Base-by-base conservation (phyloP, 1,284 basidiomycete genomes). In the Pholiota adiposa region DNA sequence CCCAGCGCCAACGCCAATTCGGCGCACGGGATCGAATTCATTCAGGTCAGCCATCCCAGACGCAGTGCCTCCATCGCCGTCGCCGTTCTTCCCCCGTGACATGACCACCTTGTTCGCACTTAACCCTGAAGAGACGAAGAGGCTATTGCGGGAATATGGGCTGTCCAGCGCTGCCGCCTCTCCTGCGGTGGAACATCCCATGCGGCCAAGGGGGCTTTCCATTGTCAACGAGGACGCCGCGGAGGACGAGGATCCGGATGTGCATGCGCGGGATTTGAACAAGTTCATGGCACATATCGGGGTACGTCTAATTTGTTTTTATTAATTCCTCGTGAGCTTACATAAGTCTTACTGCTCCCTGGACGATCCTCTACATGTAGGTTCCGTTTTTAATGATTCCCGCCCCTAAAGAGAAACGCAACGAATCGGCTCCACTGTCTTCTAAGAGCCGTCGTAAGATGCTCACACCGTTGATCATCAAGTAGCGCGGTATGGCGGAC, bases 221-320 rank as follows among this genome's bases (percentile, higher is more conserved):
- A 59, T 44, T 43, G 65, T 71, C 21, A 46, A 62, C 29, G 68
- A 71, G 63, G 61, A 65, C 40, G 38, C 34, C 61, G 50, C 56
- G 29, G 64, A 63, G 23, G 65, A 65, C 59, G 58, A 65, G 59
- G 58, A 65, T 49, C 54, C 63, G 21, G 68, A 69, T 14, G 61
- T 66, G 14, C 69, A 74, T 54, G 78, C 78, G 54, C 68, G 72
- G 41, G 74, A 78, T 58, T 66, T 83, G 50, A 82, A 82, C 59
- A 72, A 63, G 21, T 79, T 83, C 64, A 77, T 81, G 77, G 62
- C 72, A 18, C 76, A 78, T 64, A 81, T 83, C 44, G 81, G 81
- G 65, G 82, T 75, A 64, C 59, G 67, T 68, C 48, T 59, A 12
- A 54, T 54, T 52, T 56, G 33, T 29, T 34, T 11, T 60, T n/a